Evolutionary conservation across 208 protist species (phyloP).

Genomic region (Wallacemonas sp.): DNA sequence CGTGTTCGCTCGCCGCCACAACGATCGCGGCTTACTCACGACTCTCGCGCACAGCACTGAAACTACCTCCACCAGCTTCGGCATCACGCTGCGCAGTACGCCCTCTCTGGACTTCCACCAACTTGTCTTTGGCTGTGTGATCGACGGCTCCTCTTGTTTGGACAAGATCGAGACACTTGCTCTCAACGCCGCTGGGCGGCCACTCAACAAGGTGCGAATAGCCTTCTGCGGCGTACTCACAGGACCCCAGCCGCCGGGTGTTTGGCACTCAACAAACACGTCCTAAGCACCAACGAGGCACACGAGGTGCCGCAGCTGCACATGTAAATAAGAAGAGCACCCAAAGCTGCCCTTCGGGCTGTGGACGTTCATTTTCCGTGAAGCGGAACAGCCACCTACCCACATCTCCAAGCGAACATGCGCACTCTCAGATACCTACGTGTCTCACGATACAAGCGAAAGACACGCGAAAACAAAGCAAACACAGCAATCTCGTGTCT

Average conservation of each 20-base stretch:
- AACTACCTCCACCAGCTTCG: slow-evolving; percentile 67
- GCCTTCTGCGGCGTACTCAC: slow-evolving; percentile 77
- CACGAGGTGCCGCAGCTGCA: too few species aligned
- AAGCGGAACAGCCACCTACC: too few species aligned
- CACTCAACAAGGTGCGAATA: slow-evolving; percentile 50
- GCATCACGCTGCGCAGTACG: slow-evolving; percentile 66
- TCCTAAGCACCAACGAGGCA: too few species aligned
- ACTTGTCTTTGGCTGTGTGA: slow-evolving; percentile 94
- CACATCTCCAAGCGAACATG: too few species aligned
- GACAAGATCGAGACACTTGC: slow-evolving; percentile 75
- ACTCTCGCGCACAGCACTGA: slow-evolving; percentile 82
- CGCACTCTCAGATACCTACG: too few species aligned
- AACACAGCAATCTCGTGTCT: too few species aligned
- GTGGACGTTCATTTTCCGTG: too few species aligned
- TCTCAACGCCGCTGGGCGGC: slow-evolving; percentile 51
- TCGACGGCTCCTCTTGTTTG: slow-evolving; percentile 67
- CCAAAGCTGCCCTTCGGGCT: too few species aligned
- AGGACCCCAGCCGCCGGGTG: slow-evolving; percentile 50
- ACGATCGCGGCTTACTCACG: slow-evolving; percentile 77
- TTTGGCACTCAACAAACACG: slow-evolving; percentile 13
- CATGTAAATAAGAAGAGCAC: too few species aligned
- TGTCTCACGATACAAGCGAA: too few species aligned
- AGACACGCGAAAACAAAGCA: too few species aligned
- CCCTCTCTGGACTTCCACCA: slow-evolving; percentile 91
- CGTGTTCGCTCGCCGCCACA: slow-evolving; percentile 89